A percentile compares a stretch with the other conserved stretches of the same genome.
phyloP scores from a whole-genome alignment of 305 asterid genomes.

The Rubia balearica region DNA sequence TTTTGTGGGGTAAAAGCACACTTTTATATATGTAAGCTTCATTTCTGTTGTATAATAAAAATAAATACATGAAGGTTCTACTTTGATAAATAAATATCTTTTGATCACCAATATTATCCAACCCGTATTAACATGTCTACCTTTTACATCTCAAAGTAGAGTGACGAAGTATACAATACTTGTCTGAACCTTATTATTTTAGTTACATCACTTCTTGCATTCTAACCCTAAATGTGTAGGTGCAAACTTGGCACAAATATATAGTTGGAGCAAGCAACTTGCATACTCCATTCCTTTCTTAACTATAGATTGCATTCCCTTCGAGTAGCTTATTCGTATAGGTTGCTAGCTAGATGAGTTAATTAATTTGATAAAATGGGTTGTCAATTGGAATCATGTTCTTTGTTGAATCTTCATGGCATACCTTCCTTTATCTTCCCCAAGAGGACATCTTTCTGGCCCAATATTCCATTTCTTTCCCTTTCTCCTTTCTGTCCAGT shows the following conservation, averaged over 20 bases:
- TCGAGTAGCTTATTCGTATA: too few relatives aligned
- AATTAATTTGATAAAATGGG: conserved; percentile 1
- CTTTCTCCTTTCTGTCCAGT: background rate
- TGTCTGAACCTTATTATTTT: too few relatives aligned
- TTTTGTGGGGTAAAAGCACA: background rate
- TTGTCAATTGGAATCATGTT: conserved; percentile 38
- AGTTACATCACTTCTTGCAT: conserved; percentile 12
- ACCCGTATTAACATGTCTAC: too few relatives aligned
- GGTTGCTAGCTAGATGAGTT: background rate
- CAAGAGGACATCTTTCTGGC: conserved; percentile 20
- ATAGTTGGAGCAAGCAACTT: too few relatives aligned
- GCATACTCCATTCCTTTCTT: too few relatives aligned
- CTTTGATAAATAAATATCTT: too few relatives aligned
- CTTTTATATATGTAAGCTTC: background rate
- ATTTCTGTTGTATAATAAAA: background rate
- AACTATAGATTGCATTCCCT: too few relatives aligned
- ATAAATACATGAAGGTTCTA: background rate
- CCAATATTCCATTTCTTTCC: conserved; percentile 9
- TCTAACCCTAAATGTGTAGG: too few relatives aligned
- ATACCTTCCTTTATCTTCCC: conserved; percentile 41
- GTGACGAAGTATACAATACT: too few relatives aligned
- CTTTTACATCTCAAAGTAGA: too few relatives aligned
- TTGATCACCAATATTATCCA: too few relatives aligned
- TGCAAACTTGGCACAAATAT: too few relatives aligned
- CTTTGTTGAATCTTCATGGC: conserved; percentile 33